A percentile compares a stretch with the other conserved stretches of the same genome.
phyloP scores from a whole-genome alignment of 495 filamentous ascomycete genomes.

The Aspergillus ostianus region DNA sequence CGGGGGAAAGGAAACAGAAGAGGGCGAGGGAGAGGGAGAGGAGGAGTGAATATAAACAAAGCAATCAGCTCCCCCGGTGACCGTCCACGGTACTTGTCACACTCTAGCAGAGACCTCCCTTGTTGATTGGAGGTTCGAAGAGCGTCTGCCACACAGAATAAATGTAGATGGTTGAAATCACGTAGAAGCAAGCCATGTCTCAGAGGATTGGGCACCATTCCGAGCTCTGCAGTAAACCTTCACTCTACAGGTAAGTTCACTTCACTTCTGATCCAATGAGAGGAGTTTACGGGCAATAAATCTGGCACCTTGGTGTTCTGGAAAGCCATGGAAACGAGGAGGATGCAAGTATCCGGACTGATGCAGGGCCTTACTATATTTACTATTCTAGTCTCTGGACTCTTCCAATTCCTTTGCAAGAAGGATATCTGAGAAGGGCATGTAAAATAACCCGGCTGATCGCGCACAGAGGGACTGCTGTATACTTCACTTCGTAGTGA shows the following conservation, averaged over 20 bases:
- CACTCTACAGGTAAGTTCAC: neutral
- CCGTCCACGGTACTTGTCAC: neutral
- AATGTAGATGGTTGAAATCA: neutral
- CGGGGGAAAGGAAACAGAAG: conserved; percentile 11
- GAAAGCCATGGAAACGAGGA: no score
- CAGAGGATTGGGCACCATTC: neutral
- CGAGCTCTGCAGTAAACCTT: neutral
- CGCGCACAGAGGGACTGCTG: no score
- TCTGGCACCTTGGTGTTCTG: no score
- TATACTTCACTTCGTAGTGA: no score
- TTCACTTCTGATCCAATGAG: neutral
- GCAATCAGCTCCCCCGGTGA: neutral
- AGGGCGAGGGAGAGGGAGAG: conserved; percentile 8
- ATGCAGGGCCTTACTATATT: no score
- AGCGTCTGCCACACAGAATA: neutral
- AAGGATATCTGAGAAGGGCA: no score
- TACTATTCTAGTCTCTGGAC: no score
- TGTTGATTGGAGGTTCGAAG: neutral
- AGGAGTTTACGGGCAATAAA: neutral
- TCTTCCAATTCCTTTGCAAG: no score
- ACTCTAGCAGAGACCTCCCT: neutral
- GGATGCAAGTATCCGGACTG: no score
- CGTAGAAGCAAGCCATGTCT: neutral
- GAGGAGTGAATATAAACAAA: conserved; percentile 9
- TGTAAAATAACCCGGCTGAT: no score